Conservation (phyloP, 1,284 basidiomycete genomes). For the Boletus smithii region DNA sequence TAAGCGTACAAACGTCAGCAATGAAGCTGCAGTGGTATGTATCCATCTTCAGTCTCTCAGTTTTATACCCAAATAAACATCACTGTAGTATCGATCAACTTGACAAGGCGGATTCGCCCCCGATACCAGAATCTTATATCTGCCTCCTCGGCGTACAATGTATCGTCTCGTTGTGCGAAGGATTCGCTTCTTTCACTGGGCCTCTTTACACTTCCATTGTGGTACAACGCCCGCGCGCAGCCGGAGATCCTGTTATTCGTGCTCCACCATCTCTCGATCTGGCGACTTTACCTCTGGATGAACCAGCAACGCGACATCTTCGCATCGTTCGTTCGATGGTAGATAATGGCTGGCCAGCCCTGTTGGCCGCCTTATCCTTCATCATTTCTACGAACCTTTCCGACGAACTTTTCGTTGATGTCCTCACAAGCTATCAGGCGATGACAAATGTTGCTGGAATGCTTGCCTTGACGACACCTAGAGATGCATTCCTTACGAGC, state of each 20-base stretch:
- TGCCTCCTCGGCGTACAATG: slow-evolving; percentile 91
- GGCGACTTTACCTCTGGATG: slow-evolving; percentile 53
- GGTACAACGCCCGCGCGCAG: slow-evolving; percentile 60
- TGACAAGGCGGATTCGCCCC: slow-evolving; percentile 92
- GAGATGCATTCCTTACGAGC: slow-evolving; percentile 90
- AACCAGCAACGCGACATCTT: slow-evolving; percentile 54
- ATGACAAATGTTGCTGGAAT: slow-evolving; percentile 90
- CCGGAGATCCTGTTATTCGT: slow-evolving; percentile 62
- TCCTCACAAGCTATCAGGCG: slow-evolving; percentile 76
- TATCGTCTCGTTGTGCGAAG: slow-evolving; percentile 84
- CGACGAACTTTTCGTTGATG: slow-evolving; percentile 84
- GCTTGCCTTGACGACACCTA: slow-evolving; percentile 76
- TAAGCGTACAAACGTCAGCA: slow-evolving; percentile 67
- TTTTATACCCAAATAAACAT: slow-evolving; percentile 3
- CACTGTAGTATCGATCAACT: slow-evolving; percentile 84
- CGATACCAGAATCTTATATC: slow-evolving; percentile 88
- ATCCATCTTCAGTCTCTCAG: neutral
- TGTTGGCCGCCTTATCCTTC: slow-evolving; percentile 87
- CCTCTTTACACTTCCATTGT: slow-evolving; percentile 68
- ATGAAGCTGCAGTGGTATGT: slow-evolving; percentile 85
- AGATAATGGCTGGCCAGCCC: slow-evolving; percentile 82
- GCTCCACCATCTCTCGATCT: slow-evolving; percentile 76
- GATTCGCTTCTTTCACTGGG: slow-evolving; percentile 72
- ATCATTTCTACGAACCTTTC: slow-evolving; percentile 86
- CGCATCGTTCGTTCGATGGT: slow-evolving; percentile 72